Base-by-base conservation (phyloP, 257 asterid genomes). In the Nicotiana benthamiana region DNA sequence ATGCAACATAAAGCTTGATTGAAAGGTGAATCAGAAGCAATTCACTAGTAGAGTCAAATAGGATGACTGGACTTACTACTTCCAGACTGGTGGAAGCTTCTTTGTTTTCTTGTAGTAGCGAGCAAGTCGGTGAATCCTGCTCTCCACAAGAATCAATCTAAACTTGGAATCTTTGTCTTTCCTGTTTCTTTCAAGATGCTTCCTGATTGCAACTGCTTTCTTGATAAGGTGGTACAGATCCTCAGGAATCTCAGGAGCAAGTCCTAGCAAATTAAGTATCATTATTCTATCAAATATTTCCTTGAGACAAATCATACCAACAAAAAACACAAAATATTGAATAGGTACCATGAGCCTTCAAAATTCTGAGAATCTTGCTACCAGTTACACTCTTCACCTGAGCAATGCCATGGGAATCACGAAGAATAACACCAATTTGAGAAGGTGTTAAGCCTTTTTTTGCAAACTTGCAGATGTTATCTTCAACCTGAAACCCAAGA, bases 121-220 rank as follows among this genome's bases (percentile, higher is more conserved):
- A 26, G 27, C 27, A 26, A 26, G 27, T 26, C 27, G 27, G 27
- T 72, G 78, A 48, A 72, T 72, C 78, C 78, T 72, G 89, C 94
- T 90, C 84, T 90, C 94, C 12, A 90, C 92, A 61, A 90, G 92
- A 86, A 90, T 90, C 57, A 90, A 81, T 85, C 91, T 90, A 28
- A 90, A 90, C 75, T 90, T 90, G 85, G 94, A 90, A 65, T 91
- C 95, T 84, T 89, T 91, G 88, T 91, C 93, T 89, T 91, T 91
- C 28, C 93, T 91, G 88, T 91, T 91, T 85, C 95, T 91, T 87
- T 91, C 95, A 80, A 91, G 86, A 86, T 91, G 95, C 88, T 91
- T 91, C 74, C 95, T 75, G 85, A 91, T 91, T 48, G 93, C 93
- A 88, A 91, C 94, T 61, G 94, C 92, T 79, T 90, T 90, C 89